Evolutionary conservation across 306 rosid genomes (phyloP).

Genomic region (Carpinus fangiana): DNA sequence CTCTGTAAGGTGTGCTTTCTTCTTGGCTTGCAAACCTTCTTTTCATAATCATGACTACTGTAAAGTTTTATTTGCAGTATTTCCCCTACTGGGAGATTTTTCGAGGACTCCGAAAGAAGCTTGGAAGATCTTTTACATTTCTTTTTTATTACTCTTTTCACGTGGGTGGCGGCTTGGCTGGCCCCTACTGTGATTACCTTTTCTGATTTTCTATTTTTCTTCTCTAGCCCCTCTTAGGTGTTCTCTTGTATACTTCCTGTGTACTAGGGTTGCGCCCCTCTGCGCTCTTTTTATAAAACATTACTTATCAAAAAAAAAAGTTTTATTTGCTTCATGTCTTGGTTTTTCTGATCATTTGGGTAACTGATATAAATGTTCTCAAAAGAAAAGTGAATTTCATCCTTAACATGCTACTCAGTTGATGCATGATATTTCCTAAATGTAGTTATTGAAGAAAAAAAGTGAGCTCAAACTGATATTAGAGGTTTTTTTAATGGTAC

Average conservation of each 20-base stretch:
- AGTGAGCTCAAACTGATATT: slow-evolving; percentile 6
- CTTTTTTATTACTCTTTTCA: no score
- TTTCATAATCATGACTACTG: not conserved
- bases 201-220: no score
- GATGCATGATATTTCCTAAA: slow-evolving; percentile 1
- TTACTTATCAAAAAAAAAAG: no score
- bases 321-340: not conserved
- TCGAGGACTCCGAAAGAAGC: no score
- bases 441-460: not conserved
- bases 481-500: not conserved
- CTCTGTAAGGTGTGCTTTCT: slow-evolving; percentile 71
- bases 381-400: slow-evolving; percentile 8
- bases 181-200: no score
- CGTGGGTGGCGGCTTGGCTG: no score
- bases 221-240: no score
- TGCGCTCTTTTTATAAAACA: no score
- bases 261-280: no score
- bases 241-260: no score
- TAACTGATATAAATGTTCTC: not conserved
- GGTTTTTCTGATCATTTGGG: not conserved
- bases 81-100: no score
- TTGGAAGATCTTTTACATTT: no score
- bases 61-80: not conserved
- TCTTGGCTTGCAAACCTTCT: slow-evolving; percentile 31
- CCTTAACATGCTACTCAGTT: slow-evolving; percentile 16